phyloP scores from a whole-genome alignment of 495 filamentous ascomycete species.

The Hypoxylon fuscum region DNA sequence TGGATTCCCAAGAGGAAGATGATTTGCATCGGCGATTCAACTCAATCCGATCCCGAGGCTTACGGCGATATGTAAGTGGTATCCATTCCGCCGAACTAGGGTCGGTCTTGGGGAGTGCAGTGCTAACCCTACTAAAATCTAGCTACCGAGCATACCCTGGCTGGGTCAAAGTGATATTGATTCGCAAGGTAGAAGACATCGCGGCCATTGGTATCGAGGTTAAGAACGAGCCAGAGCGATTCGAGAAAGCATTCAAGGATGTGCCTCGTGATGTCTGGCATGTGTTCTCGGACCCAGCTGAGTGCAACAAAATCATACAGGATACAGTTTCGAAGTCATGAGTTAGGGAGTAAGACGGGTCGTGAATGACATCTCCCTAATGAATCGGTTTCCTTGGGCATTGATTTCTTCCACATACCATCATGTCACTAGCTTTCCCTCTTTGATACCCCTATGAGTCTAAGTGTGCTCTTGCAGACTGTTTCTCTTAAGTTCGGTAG shows the following conservation, averaged over 20 bases:
- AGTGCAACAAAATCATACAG: slow-evolving; percentile 59
- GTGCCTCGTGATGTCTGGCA: slow-evolving; percentile 77
- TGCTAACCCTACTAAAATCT: slow-evolving; percentile 20
- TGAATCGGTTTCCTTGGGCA: not conserved
- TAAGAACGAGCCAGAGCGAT: slow-evolving; percentile 77
- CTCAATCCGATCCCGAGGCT: slow-evolving; percentile 89
- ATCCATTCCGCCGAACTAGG: not conserved
- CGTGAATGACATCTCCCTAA: not conserved
- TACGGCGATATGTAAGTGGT: slow-evolving; percentile 76
- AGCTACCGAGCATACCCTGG: slow-evolving; percentile 62
- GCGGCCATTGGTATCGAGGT: slow-evolving; percentile 70
- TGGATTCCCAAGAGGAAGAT: slow-evolving; percentile 83
- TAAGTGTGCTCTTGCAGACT: too few relatives aligned
- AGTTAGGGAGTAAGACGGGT: not conserved
- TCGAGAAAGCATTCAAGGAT: slow-evolving; percentile 82
- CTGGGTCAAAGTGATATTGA: slow-evolving; percentile 84
- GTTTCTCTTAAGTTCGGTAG: too few relatives aligned
- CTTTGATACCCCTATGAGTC: slow-evolving; percentile 2
- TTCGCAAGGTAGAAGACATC: slow-evolving; percentile 83
- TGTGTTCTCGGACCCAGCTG: slow-evolving; percentile 78
- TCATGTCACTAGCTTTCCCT: not conserved
- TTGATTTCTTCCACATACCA: not conserved
- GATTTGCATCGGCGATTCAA: slow-evolving; percentile 88
- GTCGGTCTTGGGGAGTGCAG: not conserved
- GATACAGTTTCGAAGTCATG: slow-evolving; percentile 43